Evolutionary conservation across 768 basidiomycete genomes (phyloP).

Genomic region (Pisolithus sp.): DNA sequence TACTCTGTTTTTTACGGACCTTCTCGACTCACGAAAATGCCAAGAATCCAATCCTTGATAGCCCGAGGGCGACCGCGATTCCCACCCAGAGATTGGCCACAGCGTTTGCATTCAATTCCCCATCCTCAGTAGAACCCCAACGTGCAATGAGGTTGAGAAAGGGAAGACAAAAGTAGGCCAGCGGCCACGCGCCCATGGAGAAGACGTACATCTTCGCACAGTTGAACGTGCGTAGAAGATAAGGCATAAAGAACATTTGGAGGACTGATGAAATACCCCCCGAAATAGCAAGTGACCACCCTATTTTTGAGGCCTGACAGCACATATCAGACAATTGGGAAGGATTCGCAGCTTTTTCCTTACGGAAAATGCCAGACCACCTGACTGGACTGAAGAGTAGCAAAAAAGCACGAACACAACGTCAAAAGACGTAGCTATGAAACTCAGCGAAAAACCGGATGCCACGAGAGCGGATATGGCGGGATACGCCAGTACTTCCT

Average conservation of each 20-base stretch:
- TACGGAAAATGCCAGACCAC: slow-evolving; percentile 54
- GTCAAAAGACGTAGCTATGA: slow-evolving; percentile 52
- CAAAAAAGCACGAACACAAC: slow-evolving; percentile 63
- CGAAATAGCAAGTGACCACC: slow-evolving; percentile 46
- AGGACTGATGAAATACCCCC: slow-evolving; percentile 42
- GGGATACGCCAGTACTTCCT: slow-evolving; percentile 40
- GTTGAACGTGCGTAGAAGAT: slow-evolving; percentile 43
- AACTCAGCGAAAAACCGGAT: slow-evolving; percentile 45
- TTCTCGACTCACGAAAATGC: slow-evolving; percentile 45
- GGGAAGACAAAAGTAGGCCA: slow-evolving; percentile 44
- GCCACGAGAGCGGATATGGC: slow-evolving; percentile 45
- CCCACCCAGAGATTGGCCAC: slow-evolving; percentile 40
- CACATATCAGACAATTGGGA: background rate
- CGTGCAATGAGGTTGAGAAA: slow-evolving; percentile 45
- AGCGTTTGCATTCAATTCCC: slow-evolving; percentile 1
- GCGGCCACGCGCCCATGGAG: slow-evolving; percentile 49
- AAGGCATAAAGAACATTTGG: slow-evolving; percentile 48
- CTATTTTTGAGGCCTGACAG: slow-evolving; percentile 48
- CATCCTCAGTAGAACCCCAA: slow-evolving; percentile 15
- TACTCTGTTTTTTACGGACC: background rate
- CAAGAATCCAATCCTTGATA: slow-evolving; percentile 30
- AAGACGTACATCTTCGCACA: slow-evolving; percentile 43
- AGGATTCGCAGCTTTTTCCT: slow-evolving; percentile 10
- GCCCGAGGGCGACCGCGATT: slow-evolving; percentile 34
- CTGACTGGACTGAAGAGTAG: slow-evolving; percentile 48